Conservation (phyloP, 23 red algal genomes). For the Gracilaria gracilis region DNA sequence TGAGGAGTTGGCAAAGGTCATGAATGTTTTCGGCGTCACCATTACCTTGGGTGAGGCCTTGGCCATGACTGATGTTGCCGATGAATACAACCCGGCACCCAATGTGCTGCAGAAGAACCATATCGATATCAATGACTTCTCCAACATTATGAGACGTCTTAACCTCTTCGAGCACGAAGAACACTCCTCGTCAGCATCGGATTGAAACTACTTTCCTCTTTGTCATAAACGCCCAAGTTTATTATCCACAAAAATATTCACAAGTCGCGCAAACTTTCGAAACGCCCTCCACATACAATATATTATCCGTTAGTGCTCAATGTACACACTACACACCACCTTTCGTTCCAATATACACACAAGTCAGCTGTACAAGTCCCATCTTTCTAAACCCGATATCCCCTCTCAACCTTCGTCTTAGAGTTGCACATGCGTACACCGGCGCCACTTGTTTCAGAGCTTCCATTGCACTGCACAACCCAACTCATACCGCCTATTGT, state of each 20-base stretch:
- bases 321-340: too few species aligned
- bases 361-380: too few species aligned
- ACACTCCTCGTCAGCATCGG: neutral
- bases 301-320: too few species aligned
- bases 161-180: neutral
- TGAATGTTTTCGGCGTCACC: slow-evolving; percentile 42
- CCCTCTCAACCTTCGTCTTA: too few species aligned
- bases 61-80: slow-evolving; percentile 46
- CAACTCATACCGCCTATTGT: too few species aligned
- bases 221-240: neutral
- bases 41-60: slow-evolving; percentile 31
- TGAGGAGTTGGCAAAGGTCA: slow-evolving; percentile 2
- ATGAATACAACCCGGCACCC: neutral
- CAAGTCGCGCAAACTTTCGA: too few species aligned
- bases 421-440: too few species aligned
- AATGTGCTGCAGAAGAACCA: slow-evolving; percentile 5
- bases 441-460: too few species aligned
- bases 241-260: slow-evolving; percentile 25
- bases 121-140: slow-evolving; percentile 8
- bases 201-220: neutral
- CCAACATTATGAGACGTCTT: neutral
- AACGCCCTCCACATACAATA: too few species aligned
- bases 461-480: too few species aligned
- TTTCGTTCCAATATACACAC: too few species aligned
- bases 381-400: too few species aligned